Conservation (phyloP, 768 basidiomycete species). For the Auriscalpium microsporum region DNA sequence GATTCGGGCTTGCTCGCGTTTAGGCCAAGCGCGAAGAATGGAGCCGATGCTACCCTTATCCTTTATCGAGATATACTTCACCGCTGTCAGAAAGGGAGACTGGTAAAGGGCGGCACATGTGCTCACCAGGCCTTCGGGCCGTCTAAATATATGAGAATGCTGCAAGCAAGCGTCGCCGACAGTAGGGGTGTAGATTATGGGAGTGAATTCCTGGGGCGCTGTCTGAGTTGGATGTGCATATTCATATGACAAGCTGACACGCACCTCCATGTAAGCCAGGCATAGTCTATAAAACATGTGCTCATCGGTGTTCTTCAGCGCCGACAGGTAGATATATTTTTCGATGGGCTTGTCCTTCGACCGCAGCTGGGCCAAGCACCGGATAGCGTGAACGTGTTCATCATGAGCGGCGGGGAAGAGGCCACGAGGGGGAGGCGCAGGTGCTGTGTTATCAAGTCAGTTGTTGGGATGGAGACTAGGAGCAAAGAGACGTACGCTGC, state of each 20-base stretch:
- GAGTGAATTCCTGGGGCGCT: conserved; percentile 41
- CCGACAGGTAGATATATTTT: conserved; percentile 78
- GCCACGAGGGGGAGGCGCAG: conserved; percentile 39
- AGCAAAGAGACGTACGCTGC: conserved; percentile 35
- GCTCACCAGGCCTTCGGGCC: conserved; percentile 61
- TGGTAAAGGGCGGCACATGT: background rate
- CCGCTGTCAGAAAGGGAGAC: background rate
- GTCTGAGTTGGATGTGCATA: background rate
- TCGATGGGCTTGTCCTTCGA: conserved; percentile 70
- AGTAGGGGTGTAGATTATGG: conserved; percentile 87
- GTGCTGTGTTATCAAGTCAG: background rate
- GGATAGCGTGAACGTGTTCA: conserved; percentile 40
- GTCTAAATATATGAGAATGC: conserved; percentile 70
- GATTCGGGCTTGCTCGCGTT: conserved; percentile 70
- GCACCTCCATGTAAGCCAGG: conserved; percentile 59
- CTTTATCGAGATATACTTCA: conserved; percentile 68
- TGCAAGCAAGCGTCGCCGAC: conserved; percentile 88
- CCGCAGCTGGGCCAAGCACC: conserved; percentile 62
- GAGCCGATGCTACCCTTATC: conserved; percentile 75
- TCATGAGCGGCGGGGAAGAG: conserved; percentile 53
- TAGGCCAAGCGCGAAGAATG: conserved; percentile 68
- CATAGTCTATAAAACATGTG: conserved; percentile 74
- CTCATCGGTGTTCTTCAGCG: conserved; percentile 64
- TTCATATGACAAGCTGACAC: conserved; percentile 4
- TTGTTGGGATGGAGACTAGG: background rate